phyloP scores from a whole-genome alignment of 2,329 filamentous ascomycete species.

The Calonectria fujianensis region DNA sequence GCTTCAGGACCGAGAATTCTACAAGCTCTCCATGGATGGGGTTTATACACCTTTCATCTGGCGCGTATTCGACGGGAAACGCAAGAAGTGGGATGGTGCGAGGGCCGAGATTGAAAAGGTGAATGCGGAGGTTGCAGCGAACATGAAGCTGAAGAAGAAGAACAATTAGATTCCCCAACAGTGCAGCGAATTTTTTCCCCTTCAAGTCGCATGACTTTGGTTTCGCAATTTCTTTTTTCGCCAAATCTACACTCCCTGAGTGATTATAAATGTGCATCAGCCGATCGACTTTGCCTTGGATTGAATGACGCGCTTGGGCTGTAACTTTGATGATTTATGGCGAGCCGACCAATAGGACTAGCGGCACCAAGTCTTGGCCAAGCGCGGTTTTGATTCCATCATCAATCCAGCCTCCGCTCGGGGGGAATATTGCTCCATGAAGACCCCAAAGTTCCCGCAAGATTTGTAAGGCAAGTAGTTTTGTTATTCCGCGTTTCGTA shows the following conservation, averaged over 20 bases:
- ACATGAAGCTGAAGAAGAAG: slow-evolving; percentile 47
- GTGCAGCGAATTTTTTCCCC: not conserved
- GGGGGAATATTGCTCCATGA: slow-evolving; percentile 5
- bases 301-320: not conserved
- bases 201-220: not conserved
- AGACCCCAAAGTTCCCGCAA: not conserved
- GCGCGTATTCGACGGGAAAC: slow-evolving; percentile 64
- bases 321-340: slow-evolving; percentile 21
- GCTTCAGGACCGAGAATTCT: slow-evolving; percentile 62
- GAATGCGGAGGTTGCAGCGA: slow-evolving; percentile 50
- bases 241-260: not conserved
- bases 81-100: slow-evolving; percentile 64
- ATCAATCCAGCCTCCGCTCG: not conserved
- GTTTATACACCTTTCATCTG: slow-evolving; percentile 64
- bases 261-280: not conserved
- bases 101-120: slow-evolving; percentile 59
- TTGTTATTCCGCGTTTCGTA: slow-evolving; percentile 46
- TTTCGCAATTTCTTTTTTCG: not conserved
- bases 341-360: slow-evolving; percentile 35
- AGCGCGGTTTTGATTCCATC: not conserved
- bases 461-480: slow-evolving; percentile 47
- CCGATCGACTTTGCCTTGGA: not conserved
- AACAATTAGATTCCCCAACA: slow-evolving; percentile 27
- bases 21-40: slow-evolving; percentile 61
- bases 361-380: not conserved